Evolutionary conservation across 257 asterid species (phyloP).

Genomic region (Primulina tabacum): DNA sequence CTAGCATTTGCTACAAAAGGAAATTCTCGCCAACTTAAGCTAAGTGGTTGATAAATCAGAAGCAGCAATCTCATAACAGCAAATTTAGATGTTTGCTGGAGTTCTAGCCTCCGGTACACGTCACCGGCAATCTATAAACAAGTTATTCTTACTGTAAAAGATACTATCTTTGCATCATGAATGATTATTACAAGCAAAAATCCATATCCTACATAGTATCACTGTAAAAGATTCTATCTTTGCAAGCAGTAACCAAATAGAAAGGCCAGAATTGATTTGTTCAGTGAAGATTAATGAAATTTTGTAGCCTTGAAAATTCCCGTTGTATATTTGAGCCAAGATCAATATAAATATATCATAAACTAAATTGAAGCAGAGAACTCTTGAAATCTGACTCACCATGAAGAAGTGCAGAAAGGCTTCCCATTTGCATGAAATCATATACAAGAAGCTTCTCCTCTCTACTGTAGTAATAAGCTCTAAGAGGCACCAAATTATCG

Average conservation of each 20-base stretch:
- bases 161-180: background rate
- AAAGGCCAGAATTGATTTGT: background rate
- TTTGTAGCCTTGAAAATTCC: too few species aligned
- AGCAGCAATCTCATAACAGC: too few species aligned
- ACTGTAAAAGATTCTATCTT: background rate
- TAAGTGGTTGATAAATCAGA: background rate
- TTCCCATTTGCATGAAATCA: constrained; percentile 47
- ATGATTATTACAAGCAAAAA: background rate
- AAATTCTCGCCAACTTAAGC: background rate
- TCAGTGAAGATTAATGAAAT: background rate
- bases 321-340: background rate
- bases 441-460: constrained; percentile 49
- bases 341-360: too few species aligned
- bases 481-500: constrained; percentile 41
- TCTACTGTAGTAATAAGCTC: constrained; percentile 46
- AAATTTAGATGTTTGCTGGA: background rate
- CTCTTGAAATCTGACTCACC: constrained; percentile 26
- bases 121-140: background rate
- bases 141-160: background rate
- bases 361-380: background rate
- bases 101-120: background rate
- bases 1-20: background rate
- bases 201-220: background rate
- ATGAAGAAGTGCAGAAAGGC: constrained; percentile 47
- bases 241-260: background rate